Evolutionary conservation across 75 land plant species (phyloP), one percentile per base, ranked within the genome.

Genomic region (Sequoia sempervirens): DNA sequence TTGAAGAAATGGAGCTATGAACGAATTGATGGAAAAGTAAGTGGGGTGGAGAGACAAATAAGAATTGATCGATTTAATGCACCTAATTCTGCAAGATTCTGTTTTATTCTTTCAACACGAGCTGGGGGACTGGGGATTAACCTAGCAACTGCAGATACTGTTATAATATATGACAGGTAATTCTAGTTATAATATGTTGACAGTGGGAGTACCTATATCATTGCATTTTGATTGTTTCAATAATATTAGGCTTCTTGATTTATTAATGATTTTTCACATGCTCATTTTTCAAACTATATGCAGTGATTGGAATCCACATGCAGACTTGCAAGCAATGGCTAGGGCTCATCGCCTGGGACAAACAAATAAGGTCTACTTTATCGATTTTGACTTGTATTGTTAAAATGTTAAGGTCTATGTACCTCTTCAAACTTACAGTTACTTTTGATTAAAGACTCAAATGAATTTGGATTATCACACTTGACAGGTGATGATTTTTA

Each of bases 261-360:
- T 43, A 4, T 37, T 40, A 9, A 20, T 79, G 38, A 37, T 52
- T 47, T 32, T 84, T 46, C 64, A 20, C 32, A 20, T 50, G n/a
- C 8, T 10, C 15, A 30, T 81, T 32, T 41, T 58, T 26, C 10
- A 82, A 64, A 82, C 37, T 14, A 72, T 83, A 2, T 86, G 56
- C 90, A 98, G 99, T 91, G 99, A 98, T 81, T 98, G 99, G 99
- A 98, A 98, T 90, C 99, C 99, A n/a, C 99, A 98, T 96, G 99
- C 99, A 30, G 99, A 98, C 91, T 84, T 98, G 40, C 99, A 98
- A 86, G 99, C 99, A 82, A 98, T 98, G 99, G 99, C 99, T 70
- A 91, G 99, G 69, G 99, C 99, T 84, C 99, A 98, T 87, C 90
- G 98, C 38, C 92, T 96, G 69, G 99, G 99, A 36, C 99, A 96